phyloP scores from a whole-genome alignment of 352 stramenopile species.

The Phytophthora litchii region DNA sequence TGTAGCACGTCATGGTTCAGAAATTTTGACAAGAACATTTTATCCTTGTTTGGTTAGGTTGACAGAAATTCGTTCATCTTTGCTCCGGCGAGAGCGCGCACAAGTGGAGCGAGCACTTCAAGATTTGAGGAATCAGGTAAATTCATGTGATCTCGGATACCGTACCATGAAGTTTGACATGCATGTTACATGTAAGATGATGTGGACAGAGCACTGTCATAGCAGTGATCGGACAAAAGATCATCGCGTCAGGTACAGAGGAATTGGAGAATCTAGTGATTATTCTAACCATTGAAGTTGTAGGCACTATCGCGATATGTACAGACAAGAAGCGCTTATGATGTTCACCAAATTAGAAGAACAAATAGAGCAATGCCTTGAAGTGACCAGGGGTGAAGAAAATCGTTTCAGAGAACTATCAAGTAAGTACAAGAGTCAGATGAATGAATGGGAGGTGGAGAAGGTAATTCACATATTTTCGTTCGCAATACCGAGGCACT shows the following conservation, averaged over 20 bases:
- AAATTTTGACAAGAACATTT: background rate
- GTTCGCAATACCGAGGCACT: too few relatives aligned
- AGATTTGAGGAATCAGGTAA: slow-evolving; percentile 33
- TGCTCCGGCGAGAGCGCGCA: slow-evolving; percentile 18
- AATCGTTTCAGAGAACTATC: background rate
- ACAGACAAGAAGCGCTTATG: slow-evolving; percentile 24
- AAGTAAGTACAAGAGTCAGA: slow-evolving; percentile 4
- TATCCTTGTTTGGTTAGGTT: slow-evolving; percentile 4
- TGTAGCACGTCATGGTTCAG: too few relatives aligned
- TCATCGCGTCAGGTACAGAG: slow-evolving; percentile 33
- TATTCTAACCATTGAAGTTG: too few relatives aligned
- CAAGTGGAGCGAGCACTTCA: slow-evolving; percentile 19
- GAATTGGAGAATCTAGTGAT: too few relatives aligned
- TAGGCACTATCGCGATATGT: slow-evolving; percentile 37
- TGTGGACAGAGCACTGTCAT: slow-evolving; percentile 30
- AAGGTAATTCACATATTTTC: slow-evolving; percentile 35
- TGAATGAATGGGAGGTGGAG: slow-evolving; percentile 20
- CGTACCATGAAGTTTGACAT: background rate
- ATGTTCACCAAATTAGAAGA: slow-evolving; percentile 11
- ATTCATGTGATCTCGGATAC: too few relatives aligned
- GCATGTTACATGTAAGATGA: slow-evolving; percentile 10
- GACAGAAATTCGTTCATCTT: slow-evolving; percentile 1
- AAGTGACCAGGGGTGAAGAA: slow-evolving; percentile 9
- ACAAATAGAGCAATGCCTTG: slow-evolving; percentile 13
- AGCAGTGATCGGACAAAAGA: slow-evolving; percentile 24